Conservation (phyloP, 1,284 basidiomycete species). For the Marasmius tenuissimus region DNA sequence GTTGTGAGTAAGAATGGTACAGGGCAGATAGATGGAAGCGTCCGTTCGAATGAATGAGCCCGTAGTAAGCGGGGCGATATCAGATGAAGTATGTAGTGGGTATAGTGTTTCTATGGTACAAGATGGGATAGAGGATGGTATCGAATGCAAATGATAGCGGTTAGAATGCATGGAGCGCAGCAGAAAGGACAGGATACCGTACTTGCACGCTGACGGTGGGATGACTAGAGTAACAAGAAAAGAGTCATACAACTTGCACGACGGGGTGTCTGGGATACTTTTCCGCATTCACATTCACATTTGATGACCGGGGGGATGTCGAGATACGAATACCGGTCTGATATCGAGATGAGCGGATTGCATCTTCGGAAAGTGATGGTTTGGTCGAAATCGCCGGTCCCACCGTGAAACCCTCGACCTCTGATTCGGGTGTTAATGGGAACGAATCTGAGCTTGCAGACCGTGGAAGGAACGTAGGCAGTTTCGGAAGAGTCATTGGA, state of each 20-base stretch:
- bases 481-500: constrained; percentile 55
- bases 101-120: constrained; percentile 13
- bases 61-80: constrained; percentile 16
- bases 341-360: constrained; percentile 30
- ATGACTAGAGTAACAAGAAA: background rate
- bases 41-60: background rate
- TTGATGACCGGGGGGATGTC: constrained; percentile 27
- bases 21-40: constrained; percentile 9
- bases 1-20: constrained; percentile 9
- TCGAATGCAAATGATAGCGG: constrained; percentile 16
- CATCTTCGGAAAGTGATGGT: constrained; percentile 13
- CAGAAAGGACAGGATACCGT: constrained; percentile 14
- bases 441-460: constrained; percentile 40
- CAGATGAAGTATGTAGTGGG: constrained; percentile 17
- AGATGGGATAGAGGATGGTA: constrained; percentile 13
- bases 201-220: background rate
- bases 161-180: constrained; percentile 8
- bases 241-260: constrained; percentile 13
- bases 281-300: background rate
- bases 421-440: constrained; percentile 38
- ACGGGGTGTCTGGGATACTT: constrained; percentile 3
- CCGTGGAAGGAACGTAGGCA: constrained; percentile 45
- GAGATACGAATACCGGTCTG: constrained; percentile 45
- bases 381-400: background rate
- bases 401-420: constrained; percentile 15